These are phyloP conservation scores for Auricularia sp. DNA, from an alignment of 768 basidiomycete genomes.

Conservation along the genomic window DNA sequence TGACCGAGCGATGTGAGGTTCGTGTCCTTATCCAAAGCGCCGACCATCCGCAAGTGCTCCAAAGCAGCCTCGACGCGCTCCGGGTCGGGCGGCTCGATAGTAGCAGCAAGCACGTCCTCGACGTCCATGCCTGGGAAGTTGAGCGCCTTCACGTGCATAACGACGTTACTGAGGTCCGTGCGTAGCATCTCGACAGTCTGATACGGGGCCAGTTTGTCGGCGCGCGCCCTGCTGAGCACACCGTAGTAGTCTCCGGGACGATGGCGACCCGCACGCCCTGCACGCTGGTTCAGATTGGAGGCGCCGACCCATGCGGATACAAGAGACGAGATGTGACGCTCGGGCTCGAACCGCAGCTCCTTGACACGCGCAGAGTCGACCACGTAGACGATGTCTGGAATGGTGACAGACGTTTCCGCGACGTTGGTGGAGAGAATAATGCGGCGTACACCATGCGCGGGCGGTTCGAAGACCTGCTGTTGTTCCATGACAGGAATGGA, in stretches of 20 bases:
- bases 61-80: slow-evolving; percentile 73
- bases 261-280: slow-evolving; percentile 87
- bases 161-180: slow-evolving; percentile 78
- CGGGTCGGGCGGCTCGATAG: slow-evolving; percentile 81
- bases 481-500: slow-evolving; percentile 83
- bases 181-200: slow-evolving; percentile 95
- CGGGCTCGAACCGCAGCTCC: slow-evolving; percentile 82
- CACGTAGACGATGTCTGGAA: slow-evolving; percentile 91
- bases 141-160: slow-evolving; percentile 94
- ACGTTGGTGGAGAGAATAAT: slow-evolving; percentile 93
- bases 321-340: slow-evolving; percentile 78
- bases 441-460: slow-evolving; percentile 64
- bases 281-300: slow-evolving; percentile 85
- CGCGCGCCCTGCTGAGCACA: slow-evolving; percentile 56
- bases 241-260: slow-evolving; percentile 87
- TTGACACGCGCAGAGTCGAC: slow-evolving; percentile 85
- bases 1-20: slow-evolving; percentile 80
- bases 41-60: slow-evolving; percentile 70
- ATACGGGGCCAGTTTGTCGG: slow-evolving; percentile 56
- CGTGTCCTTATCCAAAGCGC: slow-evolving; percentile 68
- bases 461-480: slow-evolving; percentile 80
- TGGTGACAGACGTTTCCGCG: slow-evolving; percentile 90
- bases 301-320: slow-evolving; percentile 86
- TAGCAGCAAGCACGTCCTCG: slow-evolving; percentile 73
- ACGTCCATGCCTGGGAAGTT: slow-evolving; percentile 79